phyloP scores from a whole-genome alignment of 2,329 filamentous ascomycete species.

The Rosellinia necatrix region DNA sequence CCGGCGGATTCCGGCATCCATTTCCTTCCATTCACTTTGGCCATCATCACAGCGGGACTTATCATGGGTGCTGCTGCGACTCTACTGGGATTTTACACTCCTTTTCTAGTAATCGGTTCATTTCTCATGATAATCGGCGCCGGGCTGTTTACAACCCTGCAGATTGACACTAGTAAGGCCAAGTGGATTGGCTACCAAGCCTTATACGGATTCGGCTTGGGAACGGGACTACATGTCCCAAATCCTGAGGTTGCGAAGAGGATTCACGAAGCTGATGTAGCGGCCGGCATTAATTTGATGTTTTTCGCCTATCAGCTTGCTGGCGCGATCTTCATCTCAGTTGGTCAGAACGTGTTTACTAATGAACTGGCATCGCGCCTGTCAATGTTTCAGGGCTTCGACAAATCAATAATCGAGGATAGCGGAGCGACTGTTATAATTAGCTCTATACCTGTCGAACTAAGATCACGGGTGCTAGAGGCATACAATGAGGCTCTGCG shows the following conservation, averaged over 20 bases:
- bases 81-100: slow-evolving; percentile 50
- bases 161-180: slow-evolving; percentile 38
- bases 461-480: slow-evolving; percentile 33
- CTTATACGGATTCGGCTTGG: not conserved
- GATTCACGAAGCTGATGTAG: slow-evolving; percentile 44
- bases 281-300: slow-evolving; percentile 48
- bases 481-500: slow-evolving; percentile 67
- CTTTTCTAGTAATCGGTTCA: slow-evolving; percentile 17
- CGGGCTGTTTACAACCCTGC: slow-evolving; percentile 49
- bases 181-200: slow-evolving; percentile 50
- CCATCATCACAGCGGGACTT: slow-evolving; percentile 47
- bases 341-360: slow-evolving; percentile 50
- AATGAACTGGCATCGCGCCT: slow-evolving; percentile 45
- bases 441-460: slow-evolving; percentile 22
- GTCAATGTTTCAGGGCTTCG: slow-evolving; percentile 35
- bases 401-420: slow-evolving; percentile 32
- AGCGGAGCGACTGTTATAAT: slow-evolving; percentile 38
- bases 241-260: slow-evolving; percentile 52
- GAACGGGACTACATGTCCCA: slow-evolving; percentile 42
- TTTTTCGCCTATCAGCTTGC: slow-evolving; percentile 51
- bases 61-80: slow-evolving; percentile 44
- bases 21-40: slow-evolving; percentile 47
- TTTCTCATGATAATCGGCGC: slow-evolving; percentile 43
- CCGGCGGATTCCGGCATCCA: slow-evolving; percentile 49
- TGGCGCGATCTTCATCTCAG: slow-evolving; percentile 49